phyloP scores from a whole-genome alignment of 148 eudicot species.

The Fagopyrum esculentum region DNA sequence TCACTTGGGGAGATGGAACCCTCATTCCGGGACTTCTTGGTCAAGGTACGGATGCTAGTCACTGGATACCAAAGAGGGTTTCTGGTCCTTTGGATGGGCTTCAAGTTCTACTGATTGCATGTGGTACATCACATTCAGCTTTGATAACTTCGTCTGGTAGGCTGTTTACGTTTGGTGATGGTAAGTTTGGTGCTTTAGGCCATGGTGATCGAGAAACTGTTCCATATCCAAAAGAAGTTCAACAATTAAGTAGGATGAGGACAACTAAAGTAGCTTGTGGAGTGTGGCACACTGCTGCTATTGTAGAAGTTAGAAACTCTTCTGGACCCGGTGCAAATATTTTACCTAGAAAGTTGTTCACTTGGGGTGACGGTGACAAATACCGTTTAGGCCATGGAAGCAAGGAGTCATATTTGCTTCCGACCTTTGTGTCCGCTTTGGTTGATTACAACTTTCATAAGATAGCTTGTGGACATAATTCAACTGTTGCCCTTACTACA shows the following conservation, averaged over 20 bases:
- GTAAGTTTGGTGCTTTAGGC: conserved; percentile 79
- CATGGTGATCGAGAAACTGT: conserved; percentile 64
- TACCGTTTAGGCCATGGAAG: conserved; percentile 65
- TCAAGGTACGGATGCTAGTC: conserved; percentile 72
- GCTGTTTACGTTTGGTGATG: conserved; percentile 83
- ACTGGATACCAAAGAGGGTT: conserved; percentile 80
- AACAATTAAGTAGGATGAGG: conserved; percentile 44
- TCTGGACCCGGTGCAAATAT: conserved; percentile 22
- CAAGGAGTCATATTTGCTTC: conserved; percentile 50
- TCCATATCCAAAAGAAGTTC: conserved; percentile 59
- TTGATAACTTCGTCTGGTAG: conserved; percentile 47
- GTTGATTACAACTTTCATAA: conserved; percentile 63
- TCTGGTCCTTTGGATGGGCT: conserved; percentile 70
- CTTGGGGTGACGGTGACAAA: conserved; percentile 91
- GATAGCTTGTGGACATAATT: conserved; percentile 60
- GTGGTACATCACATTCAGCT: conserved; percentile 87
- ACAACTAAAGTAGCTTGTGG: conserved; percentile 77
- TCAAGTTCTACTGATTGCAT: conserved; percentile 57
- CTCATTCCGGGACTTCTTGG: conserved; percentile 78
- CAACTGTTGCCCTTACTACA: conserved; percentile 61
- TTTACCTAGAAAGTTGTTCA: conserved; percentile 60
- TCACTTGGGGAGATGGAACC: conserved; percentile 81
- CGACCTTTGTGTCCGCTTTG: conserved; percentile 60
- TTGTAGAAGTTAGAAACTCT: conserved; percentile 48
- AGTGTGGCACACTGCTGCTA: conserved; percentile 89